Evolutionary conservation across 1,139 yeast species (phyloP).

Genomic region (Wickerhamomyces sp.): DNA sequence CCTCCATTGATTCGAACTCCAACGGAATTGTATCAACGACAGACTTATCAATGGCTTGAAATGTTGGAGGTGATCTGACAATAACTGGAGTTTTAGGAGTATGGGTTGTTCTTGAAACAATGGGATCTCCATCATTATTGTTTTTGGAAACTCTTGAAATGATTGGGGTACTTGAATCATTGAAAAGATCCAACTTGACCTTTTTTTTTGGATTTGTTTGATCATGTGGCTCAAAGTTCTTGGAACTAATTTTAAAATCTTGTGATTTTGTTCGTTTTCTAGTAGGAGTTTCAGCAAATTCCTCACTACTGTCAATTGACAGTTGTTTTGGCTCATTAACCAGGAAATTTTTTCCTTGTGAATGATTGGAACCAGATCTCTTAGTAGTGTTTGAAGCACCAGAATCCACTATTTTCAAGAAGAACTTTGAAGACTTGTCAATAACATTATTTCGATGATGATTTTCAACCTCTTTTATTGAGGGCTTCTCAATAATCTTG

Average conservation of each 20-base stretch:
- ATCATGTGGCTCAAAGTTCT: not conserved
- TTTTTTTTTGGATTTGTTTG: not conserved
- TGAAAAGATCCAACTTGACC: not conserved
- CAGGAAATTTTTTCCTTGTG: no score
- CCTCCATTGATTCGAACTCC: constrained; percentile 2
- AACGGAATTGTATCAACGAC: constrained; percentile 4
- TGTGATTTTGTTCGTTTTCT: constrained; percentile 14
- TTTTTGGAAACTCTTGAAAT: not conserved
- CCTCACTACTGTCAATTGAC: not conserved
- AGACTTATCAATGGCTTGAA: constrained; percentile 3
- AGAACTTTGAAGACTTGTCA: constrained; percentile 17
- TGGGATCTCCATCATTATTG: not conserved
- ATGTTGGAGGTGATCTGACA: constrained; percentile 9
- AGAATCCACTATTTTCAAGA: constrained; percentile 11
- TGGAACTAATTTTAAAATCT: not conserved
- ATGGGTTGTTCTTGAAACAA: not conserved
- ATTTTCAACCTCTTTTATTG: constrained; percentile 3
- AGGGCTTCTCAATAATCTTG: constrained; percentile 3
- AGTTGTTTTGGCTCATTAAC: not conserved
- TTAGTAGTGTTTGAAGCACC: not conserved
- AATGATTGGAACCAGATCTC: no score
- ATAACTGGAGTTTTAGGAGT: not conserved
- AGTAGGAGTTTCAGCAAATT: constrained; percentile 17
- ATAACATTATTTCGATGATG: constrained; percentile 4
- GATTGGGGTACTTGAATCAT: constrained; percentile 1